Evolutionary conservation across 257 asterid species (phyloP), one percentile per base, ranked within the genome.

Genomic region (Ligustrum vulgare): DNA sequence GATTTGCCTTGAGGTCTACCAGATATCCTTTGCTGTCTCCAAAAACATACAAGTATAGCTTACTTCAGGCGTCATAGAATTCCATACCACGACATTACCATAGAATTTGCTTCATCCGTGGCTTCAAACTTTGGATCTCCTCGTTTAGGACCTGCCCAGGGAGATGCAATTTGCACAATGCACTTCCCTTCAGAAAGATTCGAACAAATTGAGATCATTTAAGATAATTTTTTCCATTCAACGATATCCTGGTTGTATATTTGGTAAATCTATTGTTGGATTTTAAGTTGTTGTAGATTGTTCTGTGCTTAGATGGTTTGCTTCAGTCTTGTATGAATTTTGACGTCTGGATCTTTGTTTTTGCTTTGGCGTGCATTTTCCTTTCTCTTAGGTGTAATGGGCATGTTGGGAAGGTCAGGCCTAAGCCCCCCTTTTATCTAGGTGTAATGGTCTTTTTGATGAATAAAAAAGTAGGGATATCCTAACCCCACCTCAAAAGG

Each of bases 91-190:
- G 28, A 70, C n/a, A 3, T 45, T n/a, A 45, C 56, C n/a, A 15
- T 45, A 45, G 56, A 45, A 4, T 45, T n/a, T 13, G 15, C 20
- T 70, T 70, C n/a, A 11, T 54, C 63, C 12, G 28, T 18, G 63
- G 63, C 63, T 54, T 45, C 56, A 45, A 45, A 45, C 56, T 45
- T 45, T n/a, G n/a, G 63, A n/a, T 70, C 74, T 12, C 25, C 74
- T 39, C 15, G 32, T 12, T 16, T 37, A 0, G 62, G 62, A 9
- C 36, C 62, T 1, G 35, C 43, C 60, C 74, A 23, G 43, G 74
- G 10, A 39, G 34, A 39, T 43, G 62, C 23, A 28, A 45, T 39
- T 70, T 70, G 2, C 73, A 62, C 18, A n/a, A n/a, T n/a, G n/a
- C n/a, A n/a, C 10, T 70, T 35, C 73, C 60, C 6, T 70, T 70